These are phyloP conservation scores for Entonaema liquescens DNA, from an alignment of 495 filamentous ascomycete species.

Conservation along the genomic window DNA sequence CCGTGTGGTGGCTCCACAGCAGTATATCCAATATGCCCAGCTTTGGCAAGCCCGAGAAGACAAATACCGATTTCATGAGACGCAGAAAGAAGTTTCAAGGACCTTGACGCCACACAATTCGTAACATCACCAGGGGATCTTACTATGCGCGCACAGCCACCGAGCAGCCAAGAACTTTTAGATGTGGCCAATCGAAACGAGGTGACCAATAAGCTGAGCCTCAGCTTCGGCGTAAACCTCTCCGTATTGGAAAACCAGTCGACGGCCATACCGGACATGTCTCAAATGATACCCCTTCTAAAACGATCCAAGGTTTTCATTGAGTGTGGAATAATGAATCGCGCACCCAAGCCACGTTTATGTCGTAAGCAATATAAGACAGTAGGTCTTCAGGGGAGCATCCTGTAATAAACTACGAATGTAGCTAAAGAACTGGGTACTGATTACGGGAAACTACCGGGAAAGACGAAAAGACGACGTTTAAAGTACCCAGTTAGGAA, in stretches of 20 bases:
- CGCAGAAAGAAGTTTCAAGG: not conserved
- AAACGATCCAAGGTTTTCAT: not conserved
- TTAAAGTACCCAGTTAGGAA: not conserved
- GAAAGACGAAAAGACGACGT: not conserved
- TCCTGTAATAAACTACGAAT: not conserved
- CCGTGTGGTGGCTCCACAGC: not conserved
- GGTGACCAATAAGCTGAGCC: slow-evolving; percentile 3
- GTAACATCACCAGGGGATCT: not conserved
- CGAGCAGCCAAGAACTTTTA: not conserved
- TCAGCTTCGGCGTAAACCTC: not conserved
- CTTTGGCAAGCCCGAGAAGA: not conserved
- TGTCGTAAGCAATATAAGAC: not conserved
- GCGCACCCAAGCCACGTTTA: not conserved
- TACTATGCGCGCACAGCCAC: slow-evolving; percentile 9
- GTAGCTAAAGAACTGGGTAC: not conserved
- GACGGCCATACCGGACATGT: not conserved
- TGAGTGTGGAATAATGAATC: not conserved
- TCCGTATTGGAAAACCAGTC: not conserved
- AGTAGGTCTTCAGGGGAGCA: not conserved
- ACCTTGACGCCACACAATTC: not conserved
- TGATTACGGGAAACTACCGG: not conserved
- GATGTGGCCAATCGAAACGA: slow-evolving; percentile 23
- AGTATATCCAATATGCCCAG: not conserved
- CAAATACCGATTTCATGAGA: not conserved
- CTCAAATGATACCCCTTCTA: not conserved